Evolutionary conservation across 129 eudicot genomes (phyloP), one percentile per base, ranked within the genome.

Genomic region (Arctium minus): DNA sequence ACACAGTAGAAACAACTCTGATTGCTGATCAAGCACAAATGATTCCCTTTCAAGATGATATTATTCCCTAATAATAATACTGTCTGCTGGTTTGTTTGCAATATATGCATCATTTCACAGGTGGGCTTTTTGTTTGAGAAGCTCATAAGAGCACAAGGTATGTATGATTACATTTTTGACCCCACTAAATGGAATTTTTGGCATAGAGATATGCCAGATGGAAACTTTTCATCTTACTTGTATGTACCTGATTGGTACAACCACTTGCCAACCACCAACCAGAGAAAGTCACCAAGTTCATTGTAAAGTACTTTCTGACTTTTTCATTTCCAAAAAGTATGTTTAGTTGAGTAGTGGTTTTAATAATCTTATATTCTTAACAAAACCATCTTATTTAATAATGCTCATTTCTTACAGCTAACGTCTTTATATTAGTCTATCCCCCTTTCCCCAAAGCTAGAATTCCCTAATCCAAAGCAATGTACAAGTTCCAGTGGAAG

Each of bases 241-340:
- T 72, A 84, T 74, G 78, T 77, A 79, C 60, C 80, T 65, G 78
- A 84, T 89, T 88, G 92, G 91, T 92, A 84, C 73, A 92, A 88
- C 90, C 79, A 92, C 94, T 89, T 87, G 46, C 84, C 81, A 87
- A 89, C 91, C 80, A 92, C 91, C 85, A 62, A 79, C 40, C 50
- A 62, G 22, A 56, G 75, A 81, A 81, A 72, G 73, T 87, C 83
- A 76, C 73, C 39, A 40, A 44, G 82, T 31, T 88, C 75, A 62
- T 44, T 79, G 65, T 79, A 73, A 74, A 65, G 56, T 73, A 64
- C 82, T 69, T 75, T 60, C 68, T 48, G 64, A 74, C 69, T 70
- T 81, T 73, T 79, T 79, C 64, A 72, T 62, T 62, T 42, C 42
- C 71, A 65, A 79, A 72, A 68, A 69, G 30, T 32, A 31, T 44